Conservation (phyloP, 352 stramenopile species). For the Bremia lactucae region DNA sequence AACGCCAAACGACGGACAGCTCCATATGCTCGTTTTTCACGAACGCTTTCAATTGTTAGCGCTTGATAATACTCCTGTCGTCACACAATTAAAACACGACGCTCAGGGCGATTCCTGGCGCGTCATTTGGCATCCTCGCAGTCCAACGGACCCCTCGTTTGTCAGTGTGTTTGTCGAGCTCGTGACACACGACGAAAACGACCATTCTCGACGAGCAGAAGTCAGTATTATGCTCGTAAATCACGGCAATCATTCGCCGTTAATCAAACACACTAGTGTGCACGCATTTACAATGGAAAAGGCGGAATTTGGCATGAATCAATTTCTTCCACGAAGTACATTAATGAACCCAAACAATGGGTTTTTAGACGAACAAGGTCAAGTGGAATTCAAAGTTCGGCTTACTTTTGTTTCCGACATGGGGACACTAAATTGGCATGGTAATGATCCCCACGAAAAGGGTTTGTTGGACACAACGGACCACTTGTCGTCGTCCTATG, state of each 20-base stretch:
- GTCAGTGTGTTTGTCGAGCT: slow-evolving; percentile 60
- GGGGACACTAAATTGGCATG: slow-evolving; percentile 23
- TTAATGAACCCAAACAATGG: slow-evolving; percentile 36
- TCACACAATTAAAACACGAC: slow-evolving; percentile 28
- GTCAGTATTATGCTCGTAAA: slow-evolving; percentile 41
- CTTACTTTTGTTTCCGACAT: slow-evolving; percentile 19
- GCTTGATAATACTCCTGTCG: slow-evolving; percentile 18
- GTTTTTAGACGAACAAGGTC: slow-evolving; percentile 34
- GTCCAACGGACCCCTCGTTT: slow-evolving; percentile 28
- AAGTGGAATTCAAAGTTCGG: slow-evolving; percentile 38
- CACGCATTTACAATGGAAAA: slow-evolving; percentile 41
- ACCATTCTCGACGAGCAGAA: slow-evolving; percentile 11
- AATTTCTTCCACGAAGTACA: slow-evolving; percentile 34
- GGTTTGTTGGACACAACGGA: too few species aligned
- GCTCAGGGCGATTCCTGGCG: slow-evolving; percentile 36
- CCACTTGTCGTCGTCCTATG: slow-evolving; percentile 40
- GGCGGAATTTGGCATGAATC: slow-evolving; percentile 41
- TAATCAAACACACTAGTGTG: slow-evolving; percentile 30
- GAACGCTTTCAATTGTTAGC: slow-evolving; percentile 33
- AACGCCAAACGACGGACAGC: neutral
- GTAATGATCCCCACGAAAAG: too few species aligned
- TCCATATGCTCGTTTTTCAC: slow-evolving; percentile 21
- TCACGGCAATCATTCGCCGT: slow-evolving; percentile 12
- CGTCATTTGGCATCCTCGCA: slow-evolving; percentile 53
- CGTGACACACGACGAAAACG: slow-evolving; percentile 7